Evolutionary conservation across 148 eudicot genomes (phyloP), one percentile per base, ranked within the genome.

Genomic region (Arctostaphylos glauca): DNA sequence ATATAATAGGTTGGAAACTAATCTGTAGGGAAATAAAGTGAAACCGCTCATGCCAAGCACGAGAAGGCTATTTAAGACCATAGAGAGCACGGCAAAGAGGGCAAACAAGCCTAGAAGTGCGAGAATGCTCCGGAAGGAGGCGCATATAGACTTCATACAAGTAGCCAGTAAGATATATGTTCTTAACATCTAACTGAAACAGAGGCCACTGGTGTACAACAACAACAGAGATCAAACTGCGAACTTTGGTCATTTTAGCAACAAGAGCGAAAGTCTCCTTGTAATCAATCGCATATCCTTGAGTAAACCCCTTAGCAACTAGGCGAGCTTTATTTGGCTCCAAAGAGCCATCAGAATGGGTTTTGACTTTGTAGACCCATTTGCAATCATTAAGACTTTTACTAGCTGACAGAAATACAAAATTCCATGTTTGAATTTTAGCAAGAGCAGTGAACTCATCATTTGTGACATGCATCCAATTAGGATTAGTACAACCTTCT

Each of bases 241-340:
- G 80, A 53, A 77, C 80, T 4, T 14, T 77, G 6, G 66, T 77
- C 43, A 77, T 77, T 53, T 77, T 77, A 25, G 19, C 46, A 14
- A 77, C 80, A 31, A 44, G 41, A 18, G 80, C 16, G 25, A 77
- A 55, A 25, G 80, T 55, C 8, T 77, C 16, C 41, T 77, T 43
- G 54, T 53, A 77, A 53, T 77, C 66, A 52, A 55, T 53, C n/a
- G 64, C 64, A 55, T 53, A 53, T 44, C 54, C 0, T 53, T 55
- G 80, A 53, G 43, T 3, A 56, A 52, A 77, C 2, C 43, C 44
- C 38, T 77, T 77, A 21, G 80, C 12, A 55, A 53, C 80, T 13
- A 77, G n/a, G 7, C 64, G 3, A 13, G 46, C 80, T 38, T 53
- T 53, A 50, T 53, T 53, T 8, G 49, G 60, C 43, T 56, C 67